phyloP scores from a whole-genome alignment of 2,329 filamentous ascomycete genomes.

The Fusarium albidum region DNA sequence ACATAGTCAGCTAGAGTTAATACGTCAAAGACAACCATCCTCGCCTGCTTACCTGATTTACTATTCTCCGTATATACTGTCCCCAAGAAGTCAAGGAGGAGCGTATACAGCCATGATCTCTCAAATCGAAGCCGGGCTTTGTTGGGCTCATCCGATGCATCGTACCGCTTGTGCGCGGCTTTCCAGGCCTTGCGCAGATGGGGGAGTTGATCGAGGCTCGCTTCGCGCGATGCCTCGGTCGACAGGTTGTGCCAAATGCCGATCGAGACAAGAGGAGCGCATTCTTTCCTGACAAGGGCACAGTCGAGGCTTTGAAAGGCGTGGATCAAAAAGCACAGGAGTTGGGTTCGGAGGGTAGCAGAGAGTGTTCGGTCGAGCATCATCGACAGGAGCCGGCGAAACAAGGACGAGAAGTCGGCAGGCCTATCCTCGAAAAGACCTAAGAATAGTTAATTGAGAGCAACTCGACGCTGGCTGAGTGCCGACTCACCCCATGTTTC shows the following conservation, averaged over 20 bases:
- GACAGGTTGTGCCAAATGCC: slow-evolving; percentile 95
- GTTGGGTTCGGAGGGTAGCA: slow-evolving; percentile 74
- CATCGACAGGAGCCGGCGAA: slow-evolving; percentile 89
- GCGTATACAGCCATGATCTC: slow-evolving; percentile 88
- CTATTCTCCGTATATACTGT: slow-evolving; percentile 69
- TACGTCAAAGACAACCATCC: too few species aligned
- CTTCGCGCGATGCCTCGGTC: slow-evolving; percentile 76
- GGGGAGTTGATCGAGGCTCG: slow-evolving; percentile 74
- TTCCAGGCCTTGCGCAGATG: slow-evolving; percentile 91
- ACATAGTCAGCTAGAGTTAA: slow-evolving; percentile 25
- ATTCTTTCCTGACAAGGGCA: slow-evolving; percentile 90
- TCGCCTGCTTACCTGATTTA: slow-evolving; percentile 52
- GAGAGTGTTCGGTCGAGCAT: slow-evolving; percentile 76
- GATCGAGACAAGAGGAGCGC: slow-evolving; percentile 92
- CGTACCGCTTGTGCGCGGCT: slow-evolving; percentile 84
- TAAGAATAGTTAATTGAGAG: slow-evolving; percentile 45
- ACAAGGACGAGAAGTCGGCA: slow-evolving; percentile 86
- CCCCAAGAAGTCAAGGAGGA: slow-evolving; percentile 83
- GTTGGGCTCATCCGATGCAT: slow-evolving; percentile 80
- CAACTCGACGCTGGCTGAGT: neutral
- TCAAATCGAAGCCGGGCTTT: slow-evolving; percentile 89
- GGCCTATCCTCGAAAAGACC: slow-evolving; percentile 79
- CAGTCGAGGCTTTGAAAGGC: slow-evolving; percentile 95
- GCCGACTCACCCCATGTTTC: slow-evolving; percentile 78
- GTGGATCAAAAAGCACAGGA: slow-evolving; percentile 89